Evolutionary conservation across 2,329 filamentous ascomycete genomes (phyloP).

Genomic region (Scedosporium boydii): DNA sequence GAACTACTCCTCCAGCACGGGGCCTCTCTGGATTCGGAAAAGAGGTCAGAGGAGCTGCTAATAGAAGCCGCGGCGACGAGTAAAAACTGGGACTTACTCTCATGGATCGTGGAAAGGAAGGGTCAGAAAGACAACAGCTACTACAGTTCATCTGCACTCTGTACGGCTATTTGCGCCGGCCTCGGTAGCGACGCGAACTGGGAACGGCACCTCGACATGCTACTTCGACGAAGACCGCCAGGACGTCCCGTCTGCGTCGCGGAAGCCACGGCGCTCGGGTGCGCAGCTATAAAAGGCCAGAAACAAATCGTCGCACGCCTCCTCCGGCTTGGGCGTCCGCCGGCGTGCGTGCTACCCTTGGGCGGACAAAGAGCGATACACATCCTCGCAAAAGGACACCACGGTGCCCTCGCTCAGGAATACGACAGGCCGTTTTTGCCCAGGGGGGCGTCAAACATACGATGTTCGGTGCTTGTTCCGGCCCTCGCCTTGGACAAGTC

Average conservation of each 20-base stretch:
- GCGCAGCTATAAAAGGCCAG: background rate
- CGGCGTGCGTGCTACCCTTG: background rate
- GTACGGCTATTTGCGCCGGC: background rate
- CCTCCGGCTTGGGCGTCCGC: background rate
- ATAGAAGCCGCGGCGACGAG: background rate
- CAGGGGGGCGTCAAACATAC: too few relatives aligned
- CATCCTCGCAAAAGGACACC: background rate
- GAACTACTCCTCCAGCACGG: background rate
- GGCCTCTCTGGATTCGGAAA: background rate
- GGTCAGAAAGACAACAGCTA: background rate
- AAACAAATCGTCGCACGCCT: background rate
- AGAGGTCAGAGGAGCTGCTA: background rate
- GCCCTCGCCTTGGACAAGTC: too few relatives aligned
- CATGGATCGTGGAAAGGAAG: background rate
- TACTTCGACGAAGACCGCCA: background rate
- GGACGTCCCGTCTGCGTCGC: background rate
- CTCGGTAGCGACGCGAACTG: background rate
- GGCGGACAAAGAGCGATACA: background rate
- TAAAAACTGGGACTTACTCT: background rate
- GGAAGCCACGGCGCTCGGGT: background rate
- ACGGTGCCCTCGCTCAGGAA: too few relatives aligned
- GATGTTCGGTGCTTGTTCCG: too few relatives aligned
- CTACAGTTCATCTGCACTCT: background rate
- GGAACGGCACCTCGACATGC: background rate
- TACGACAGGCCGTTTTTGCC: too few relatives aligned